phyloP scores from a whole-genome alignment of 23 red algal species.

The Cyanidium caldarium region DNA sequence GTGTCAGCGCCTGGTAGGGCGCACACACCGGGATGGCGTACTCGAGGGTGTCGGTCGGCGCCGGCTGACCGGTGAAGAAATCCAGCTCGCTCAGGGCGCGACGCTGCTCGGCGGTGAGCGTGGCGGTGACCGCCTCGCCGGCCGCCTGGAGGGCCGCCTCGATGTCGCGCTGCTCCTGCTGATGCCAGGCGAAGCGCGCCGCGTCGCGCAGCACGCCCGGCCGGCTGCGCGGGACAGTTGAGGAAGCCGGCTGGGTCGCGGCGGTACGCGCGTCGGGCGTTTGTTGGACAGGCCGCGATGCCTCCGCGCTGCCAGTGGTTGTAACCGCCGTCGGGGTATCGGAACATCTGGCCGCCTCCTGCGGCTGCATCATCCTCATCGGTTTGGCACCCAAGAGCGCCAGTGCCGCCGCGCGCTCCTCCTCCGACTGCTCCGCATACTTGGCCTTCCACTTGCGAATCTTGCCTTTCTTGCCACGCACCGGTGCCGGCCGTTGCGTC shows the following conservation, averaged over 20 bases:
- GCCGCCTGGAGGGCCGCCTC: background rate
- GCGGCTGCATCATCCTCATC: conserved; percentile 22
- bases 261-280: too few species aligned
- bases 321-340: too few species aligned
- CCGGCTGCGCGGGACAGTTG: too few species aligned
- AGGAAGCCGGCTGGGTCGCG: too few species aligned
- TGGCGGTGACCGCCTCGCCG: background rate
- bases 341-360: too few species aligned
- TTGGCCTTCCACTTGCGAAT: conserved; percentile 62
- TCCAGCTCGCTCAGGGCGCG: conserved; percentile 16
- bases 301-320: too few species aligned
- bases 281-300: too few species aligned
- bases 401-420: conserved; percentile 66
- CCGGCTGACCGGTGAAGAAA: conserved; percentile 57
- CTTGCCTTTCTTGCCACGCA: conserved; percentile 78
- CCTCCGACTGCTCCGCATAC: conserved; percentile 82
- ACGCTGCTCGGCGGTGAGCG: background rate
- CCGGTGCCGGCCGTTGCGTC: background rate
- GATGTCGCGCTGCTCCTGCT: background rate
- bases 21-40: conserved; percentile 79
- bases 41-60: conserved; percentile 31
- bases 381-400: conserved; percentile 55
- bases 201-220: background rate
- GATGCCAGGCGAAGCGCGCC: background rate
- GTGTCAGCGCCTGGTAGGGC: conserved; percentile 48